Evolutionary conservation across 2,329 filamentous ascomycete species (phyloP).

Genomic region (Monilinia vaccinii-corymbosi): DNA sequence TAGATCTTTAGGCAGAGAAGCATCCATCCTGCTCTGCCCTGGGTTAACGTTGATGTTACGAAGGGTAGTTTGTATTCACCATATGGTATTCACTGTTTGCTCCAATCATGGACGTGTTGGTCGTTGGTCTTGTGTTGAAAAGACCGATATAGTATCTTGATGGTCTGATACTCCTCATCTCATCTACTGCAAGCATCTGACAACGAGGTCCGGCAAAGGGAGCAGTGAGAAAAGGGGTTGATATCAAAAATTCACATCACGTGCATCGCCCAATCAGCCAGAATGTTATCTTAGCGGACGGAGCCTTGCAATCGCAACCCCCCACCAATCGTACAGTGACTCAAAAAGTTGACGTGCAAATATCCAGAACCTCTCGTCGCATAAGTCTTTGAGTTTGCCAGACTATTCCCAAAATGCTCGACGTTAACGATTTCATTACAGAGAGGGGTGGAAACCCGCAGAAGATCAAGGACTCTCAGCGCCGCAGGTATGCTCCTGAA

Average conservation of each 20-base stretch:
- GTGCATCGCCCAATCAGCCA: not conserved
- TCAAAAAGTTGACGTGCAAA: constrained; percentile 5
- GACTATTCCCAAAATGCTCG: constrained; percentile 48
- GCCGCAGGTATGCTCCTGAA: constrained; percentile 68
- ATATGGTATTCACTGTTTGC: not conserved
- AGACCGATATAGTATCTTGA: not conserved
- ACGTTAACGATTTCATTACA: constrained; percentile 68
- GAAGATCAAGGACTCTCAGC: constrained; percentile 85
- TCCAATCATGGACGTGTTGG: not conserved
- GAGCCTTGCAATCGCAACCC: constrained; percentile 6
- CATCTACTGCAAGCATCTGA: not conserved
- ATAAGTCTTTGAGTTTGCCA: not conserved
- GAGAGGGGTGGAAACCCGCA: constrained; percentile 89
- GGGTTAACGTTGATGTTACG: not conserved
- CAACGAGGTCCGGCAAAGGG: not conserved
- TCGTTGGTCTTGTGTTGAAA: not conserved
- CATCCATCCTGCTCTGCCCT: not conserved
- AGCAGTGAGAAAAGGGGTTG: constrained; percentile 1
- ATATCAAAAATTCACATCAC: not conserved
- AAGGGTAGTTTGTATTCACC: not conserved
- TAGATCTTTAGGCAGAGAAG: constrained; percentile 1
- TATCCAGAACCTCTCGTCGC: not conserved
- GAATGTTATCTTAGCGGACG: constrained; percentile 11
- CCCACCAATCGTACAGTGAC: constrained; percentile 10
- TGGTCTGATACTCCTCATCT: not conserved